Percentiles rank a stretch among this genome's conserved stretches.
These are phyloP conservation scores for Neonectria neomacrospora DNA, from an alignment of 2,329 filamentous ascomycete species.

Conservation along the genomic window DNA sequence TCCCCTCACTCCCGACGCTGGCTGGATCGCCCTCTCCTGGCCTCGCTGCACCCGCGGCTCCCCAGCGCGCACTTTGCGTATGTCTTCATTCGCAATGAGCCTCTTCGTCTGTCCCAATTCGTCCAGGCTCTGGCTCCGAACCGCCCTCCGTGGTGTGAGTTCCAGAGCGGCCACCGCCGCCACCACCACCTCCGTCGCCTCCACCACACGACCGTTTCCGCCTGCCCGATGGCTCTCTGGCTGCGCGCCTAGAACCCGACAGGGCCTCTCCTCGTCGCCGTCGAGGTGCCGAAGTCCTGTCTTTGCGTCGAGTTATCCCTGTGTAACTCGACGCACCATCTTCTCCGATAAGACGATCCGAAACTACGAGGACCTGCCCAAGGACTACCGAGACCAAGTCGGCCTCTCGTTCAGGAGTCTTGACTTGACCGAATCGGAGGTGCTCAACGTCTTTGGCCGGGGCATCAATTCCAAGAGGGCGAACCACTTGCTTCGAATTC, in stretches of 20 bases:
- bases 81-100: constrained; percentile 41
- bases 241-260: constrained; percentile 22
- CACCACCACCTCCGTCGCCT: constrained; percentile 7
- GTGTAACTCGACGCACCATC: constrained; percentile 46
- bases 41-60: constrained; percentile 37
- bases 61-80: constrained; percentile 42
- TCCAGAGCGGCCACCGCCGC: constrained; percentile 23
- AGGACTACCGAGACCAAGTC: constrained; percentile 63
- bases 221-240: constrained; percentile 41
- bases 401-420: constrained; percentile 65
- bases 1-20: constrained; percentile 22
- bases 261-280: constrained; percentile 20
- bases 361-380: constrained; percentile 68
- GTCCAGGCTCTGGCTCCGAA: constrained; percentile 46
- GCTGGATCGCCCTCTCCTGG: constrained; percentile 30
- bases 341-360: constrained; percentile 55
- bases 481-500: constrained; percentile 66
- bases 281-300: constrained; percentile 23
- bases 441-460: constrained; percentile 61
- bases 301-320: constrained; percentile 30
- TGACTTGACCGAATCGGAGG: constrained; percentile 62
- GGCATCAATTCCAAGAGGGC: constrained; percentile 56
- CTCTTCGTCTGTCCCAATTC: constrained; percentile 45
- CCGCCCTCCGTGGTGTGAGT: constrained; percentile 42
- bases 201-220: constrained; percentile 34